Percentiles rank a stretch among this genome's conserved stretches.
These are phyloP conservation scores for Toxoplasma gondii DNA, from an alignment of 169 alveolate species.

Conservation along the genomic window DNA sequence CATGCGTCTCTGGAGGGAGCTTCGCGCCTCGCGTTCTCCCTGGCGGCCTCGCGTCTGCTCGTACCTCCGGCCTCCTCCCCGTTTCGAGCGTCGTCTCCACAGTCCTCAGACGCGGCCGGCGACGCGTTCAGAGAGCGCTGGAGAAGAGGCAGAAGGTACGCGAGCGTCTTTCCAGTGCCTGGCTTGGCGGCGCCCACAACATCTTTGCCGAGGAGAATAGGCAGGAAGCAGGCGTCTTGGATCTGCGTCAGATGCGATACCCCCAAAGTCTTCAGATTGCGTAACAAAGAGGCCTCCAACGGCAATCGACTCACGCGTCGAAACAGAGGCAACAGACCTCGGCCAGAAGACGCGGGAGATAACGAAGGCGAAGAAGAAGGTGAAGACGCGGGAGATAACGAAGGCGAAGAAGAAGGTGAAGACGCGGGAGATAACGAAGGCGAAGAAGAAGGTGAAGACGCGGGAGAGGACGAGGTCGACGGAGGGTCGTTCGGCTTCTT, in stretches of 20 bases:
- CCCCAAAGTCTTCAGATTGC: neutral
- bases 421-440: too few species aligned
- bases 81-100: slow-evolving; percentile 11
- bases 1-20: neutral
- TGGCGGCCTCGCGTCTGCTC: neutral
- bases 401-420: too few species aligned
- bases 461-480: neutral
- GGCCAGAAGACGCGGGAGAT: neutral
- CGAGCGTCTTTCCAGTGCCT: slow-evolving; percentile 94
- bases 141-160: slow-evolving; percentile 87
- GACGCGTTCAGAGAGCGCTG: slow-evolving; percentile 35
- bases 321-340: neutral
- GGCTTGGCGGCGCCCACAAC: slow-evolving; percentile 84
- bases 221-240: neutral
- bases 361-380: neutral
- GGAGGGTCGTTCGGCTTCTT: neutral
- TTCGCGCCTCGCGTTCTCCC: neutral
- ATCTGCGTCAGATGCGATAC: slow-evolving; percentile 7
- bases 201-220: slow-evolving; percentile 47
- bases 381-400: too few species aligned
- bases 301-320: slow-evolving; percentile 34
- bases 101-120: neutral
- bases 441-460: neutral
- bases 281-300: neutral
- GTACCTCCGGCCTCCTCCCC: neutral